These are phyloP conservation scores for Rhizopogon vulgaris DNA, from an alignment of 768 basidiomycete species.

Conservation along the genomic window DNA sequence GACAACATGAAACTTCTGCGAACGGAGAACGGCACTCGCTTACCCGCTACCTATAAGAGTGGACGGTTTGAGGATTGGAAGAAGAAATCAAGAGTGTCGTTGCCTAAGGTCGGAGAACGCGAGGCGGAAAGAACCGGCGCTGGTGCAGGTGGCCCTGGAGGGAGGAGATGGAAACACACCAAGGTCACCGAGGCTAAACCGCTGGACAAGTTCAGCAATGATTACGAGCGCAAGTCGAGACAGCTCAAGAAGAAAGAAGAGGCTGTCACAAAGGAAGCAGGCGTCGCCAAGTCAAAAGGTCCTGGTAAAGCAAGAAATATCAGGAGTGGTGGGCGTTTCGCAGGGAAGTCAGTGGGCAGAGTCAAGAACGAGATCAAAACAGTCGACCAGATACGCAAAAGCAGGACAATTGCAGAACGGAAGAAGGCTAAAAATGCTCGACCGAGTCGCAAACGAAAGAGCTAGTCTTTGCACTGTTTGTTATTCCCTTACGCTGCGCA, in stretches of 20 bases:
- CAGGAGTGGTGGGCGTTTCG: constrained; percentile 35
- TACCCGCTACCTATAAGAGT: constrained; percentile 89
- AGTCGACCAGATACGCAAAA: constrained; percentile 80
- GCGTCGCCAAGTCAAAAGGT: constrained; percentile 16
- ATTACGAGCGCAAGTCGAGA: constrained; percentile 70
- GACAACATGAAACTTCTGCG: constrained; percentile 93
- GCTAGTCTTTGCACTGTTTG: constrained; percentile 9
- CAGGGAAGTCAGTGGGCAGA: constrained; percentile 53
- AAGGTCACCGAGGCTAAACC: constrained; percentile 61
- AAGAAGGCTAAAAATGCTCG: constrained; percentile 79
- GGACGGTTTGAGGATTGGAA: constrained; percentile 97
- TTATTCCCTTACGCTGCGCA: constrained; percentile 2
- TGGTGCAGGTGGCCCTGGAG: constrained; percentile 29
- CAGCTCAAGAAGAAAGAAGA: constrained; percentile 53
- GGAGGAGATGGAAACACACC: constrained; percentile 71
- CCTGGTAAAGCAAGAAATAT: constrained; percentile 31
- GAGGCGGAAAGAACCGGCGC: constrained; percentile 43
- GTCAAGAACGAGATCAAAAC: constrained; percentile 84
- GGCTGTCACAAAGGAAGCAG: constrained; percentile 19
- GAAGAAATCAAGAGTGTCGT: constrained; percentile 58
- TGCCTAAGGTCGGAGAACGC: constrained; percentile 80
- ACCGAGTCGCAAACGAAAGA: constrained; percentile 37
- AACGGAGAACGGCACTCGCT: constrained; percentile 85
- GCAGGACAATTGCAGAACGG: constrained; percentile 57
- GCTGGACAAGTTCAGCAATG: constrained; percentile 63